These are phyloP conservation scores for Triticum turgidum DNA, from an alignment of 176 grass and related monocot species.

Conservation along the genomic window DNA sequence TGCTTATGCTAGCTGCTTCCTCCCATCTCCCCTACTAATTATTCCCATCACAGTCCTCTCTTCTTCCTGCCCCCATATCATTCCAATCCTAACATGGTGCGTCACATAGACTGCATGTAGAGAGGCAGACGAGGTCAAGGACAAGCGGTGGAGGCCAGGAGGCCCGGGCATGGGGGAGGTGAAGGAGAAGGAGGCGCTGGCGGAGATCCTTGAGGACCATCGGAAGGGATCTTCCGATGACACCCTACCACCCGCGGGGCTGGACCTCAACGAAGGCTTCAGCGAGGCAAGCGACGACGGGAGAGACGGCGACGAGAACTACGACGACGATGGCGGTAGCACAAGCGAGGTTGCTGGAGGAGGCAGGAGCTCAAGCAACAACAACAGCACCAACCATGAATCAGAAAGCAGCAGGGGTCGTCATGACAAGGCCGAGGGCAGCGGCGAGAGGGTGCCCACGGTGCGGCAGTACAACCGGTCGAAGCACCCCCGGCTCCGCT, in stretches of 20 bases:
- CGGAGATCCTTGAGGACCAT: constrained; percentile 47
- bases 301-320: constrained; percentile 4
- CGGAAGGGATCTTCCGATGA: constrained; percentile 33
- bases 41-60: constrained; percentile 44
- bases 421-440: constrained; percentile 45
- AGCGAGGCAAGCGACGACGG: constrained; percentile 23
- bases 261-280: constrained; percentile 76
- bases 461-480: constrained; percentile 93
- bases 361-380: constrained; percentile 46
- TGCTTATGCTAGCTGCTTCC: constrained; percentile 17
- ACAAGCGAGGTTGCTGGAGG: constrained; percentile 36
- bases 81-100: constrained; percentile 50
- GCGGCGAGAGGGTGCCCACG: constrained; percentile 36
- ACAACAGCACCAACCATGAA: constrained; percentile 48
- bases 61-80: constrained; percentile 57
- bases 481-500: constrained; percentile 79
- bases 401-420: constrained; percentile 30
- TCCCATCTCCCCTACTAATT: constrained; percentile 37
- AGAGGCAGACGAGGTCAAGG: constrained; percentile 21
- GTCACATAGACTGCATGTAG: constrained; percentile 27
- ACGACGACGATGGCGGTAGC: constrained; percentile 22
- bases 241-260: neutral
- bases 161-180: constrained; percentile 39
- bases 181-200: constrained; percentile 44
- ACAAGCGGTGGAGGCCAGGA: constrained; percentile 12